Base-by-base conservation (phyloP, 2,329 filamentous ascomycete genomes). In the Phaeosphaeriaceae sp. region DNA sequence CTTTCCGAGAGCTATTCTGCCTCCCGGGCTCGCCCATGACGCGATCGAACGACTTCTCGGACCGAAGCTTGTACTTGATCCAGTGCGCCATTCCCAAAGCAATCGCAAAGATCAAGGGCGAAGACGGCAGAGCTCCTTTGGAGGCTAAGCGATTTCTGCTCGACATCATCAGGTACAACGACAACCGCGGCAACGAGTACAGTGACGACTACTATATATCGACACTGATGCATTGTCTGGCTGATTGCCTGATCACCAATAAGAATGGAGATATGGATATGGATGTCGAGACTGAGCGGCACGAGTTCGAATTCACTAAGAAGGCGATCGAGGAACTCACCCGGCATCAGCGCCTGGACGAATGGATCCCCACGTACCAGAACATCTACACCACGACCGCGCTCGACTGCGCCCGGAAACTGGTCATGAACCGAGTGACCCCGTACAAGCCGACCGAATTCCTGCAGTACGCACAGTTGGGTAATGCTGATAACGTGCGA, bases 201-300 rank as follows among this genome's bases (percentile, higher is more conserved):
- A 97, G 94, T 5, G 96, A 99, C 71, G 90, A 94, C 62, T 89
- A 92, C 70, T 99, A 97, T 73, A 88, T 99, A 54, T 89, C 93
- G 8, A 91, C 86, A 22, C 83, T 99, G 23, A 91, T 99, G 81
- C 81, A 77, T 40, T 86, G 86, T 42, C 76, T 91, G 5, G 83
- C 86, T 6, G 81, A 87, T 61, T 83, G 85, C 10, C 77, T 89
- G 55, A 79, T 76, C 5, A 70, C 59, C 22, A 49, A 63, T 1
- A 67, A 66, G 32, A 65, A 57, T 7, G 59, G 46, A 22, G 59
- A 67, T 49, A 81, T 66, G 72, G 64, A 61, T 4, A 77, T 83
- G 66, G 78, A 82, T 52, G 78, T 79, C 21, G 80, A 85, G 28
- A 81, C 84, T 56, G 79, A 82, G 47, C 79, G 82, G 42, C 81